A percentile compares a stretch with the other conserved stretches of the same genome.
These are phyloP conservation scores for Allium cepa DNA, from an alignment of 106 monocot genomes.

Conservation along the genomic window DNA sequence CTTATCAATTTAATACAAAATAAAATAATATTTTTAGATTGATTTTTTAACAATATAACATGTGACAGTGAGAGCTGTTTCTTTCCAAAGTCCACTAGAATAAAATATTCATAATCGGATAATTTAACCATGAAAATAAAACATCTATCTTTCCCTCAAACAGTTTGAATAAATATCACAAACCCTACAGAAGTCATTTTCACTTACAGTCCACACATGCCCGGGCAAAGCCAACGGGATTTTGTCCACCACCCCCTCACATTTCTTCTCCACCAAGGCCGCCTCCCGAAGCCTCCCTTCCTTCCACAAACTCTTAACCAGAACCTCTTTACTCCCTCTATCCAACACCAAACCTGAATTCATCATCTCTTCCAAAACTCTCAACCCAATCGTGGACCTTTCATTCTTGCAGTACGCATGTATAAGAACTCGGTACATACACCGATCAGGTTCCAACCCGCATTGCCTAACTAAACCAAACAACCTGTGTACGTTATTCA, in stretches of 20 bases:
- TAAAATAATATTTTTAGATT: no score
- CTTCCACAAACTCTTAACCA: slow-evolving; percentile 88
- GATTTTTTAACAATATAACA: no score
- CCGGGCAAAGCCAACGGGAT: slow-evolving; percentile 55
- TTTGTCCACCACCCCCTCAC: slow-evolving; percentile 31
- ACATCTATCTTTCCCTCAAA: slow-evolving; percentile 3
- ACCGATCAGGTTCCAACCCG: slow-evolving; percentile 54
- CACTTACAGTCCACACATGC: slow-evolving; percentile 81
- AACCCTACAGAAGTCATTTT: slow-evolving; percentile 42
- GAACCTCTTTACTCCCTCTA: slow-evolving; percentile 33
- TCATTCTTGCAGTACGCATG: slow-evolving; percentile 51
- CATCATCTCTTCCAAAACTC: slow-evolving; percentile 79
- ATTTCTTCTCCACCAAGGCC: slow-evolving; percentile 68
- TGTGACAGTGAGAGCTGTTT: no score
- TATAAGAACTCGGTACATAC: slow-evolving; percentile 55
- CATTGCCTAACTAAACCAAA: slow-evolving; percentile 63
- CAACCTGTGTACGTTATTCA: slow-evolving; percentile 57
- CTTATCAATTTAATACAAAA: no score
- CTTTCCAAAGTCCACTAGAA: no score
- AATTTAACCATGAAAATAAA: no score
- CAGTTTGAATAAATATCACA: slow-evolving; percentile 50
- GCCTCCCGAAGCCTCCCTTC: slow-evolving; percentile 84
- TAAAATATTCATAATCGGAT: no score
- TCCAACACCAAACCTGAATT: slow-evolving; percentile 34
- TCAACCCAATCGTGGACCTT: slow-evolving; percentile 58